These are phyloP conservation scores for Fusarium graminum DNA, from an alignment of 2,329 filamentous ascomycete species.

Conservation along the genomic window DNA sequence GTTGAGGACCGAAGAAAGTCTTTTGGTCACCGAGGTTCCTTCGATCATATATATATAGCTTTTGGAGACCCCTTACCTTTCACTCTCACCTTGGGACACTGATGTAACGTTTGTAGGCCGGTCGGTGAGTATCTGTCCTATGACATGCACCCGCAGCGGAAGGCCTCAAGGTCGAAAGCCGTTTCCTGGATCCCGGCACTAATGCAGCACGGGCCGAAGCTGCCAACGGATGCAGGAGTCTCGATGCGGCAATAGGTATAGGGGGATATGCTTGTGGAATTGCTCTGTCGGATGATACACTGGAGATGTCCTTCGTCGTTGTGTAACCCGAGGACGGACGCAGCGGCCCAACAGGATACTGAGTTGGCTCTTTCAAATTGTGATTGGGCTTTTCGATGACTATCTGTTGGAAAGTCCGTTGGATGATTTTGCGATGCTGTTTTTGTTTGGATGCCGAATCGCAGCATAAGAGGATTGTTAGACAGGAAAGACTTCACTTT, in stretches of 20 bases:
- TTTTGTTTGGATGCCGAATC: slow-evolving; percentile 5
- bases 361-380: slow-evolving; percentile 6
- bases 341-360: slow-evolving; percentile 19
- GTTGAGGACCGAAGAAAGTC: slow-evolving; percentile 1
- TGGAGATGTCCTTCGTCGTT: slow-evolving; percentile 4
- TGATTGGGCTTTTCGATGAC: slow-evolving; percentile 22
- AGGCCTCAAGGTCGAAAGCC: slow-evolving; percentile 19
- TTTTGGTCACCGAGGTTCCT: neutral
- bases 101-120: slow-evolving; percentile 21
- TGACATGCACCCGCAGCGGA: slow-evolving; percentile 16
- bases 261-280: neutral
- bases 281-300: slow-evolving; percentile 8
- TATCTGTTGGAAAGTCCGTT: slow-evolving; percentile 7
- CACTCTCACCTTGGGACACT: slow-evolving; percentile 7
- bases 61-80: slow-evolving; percentile 1
- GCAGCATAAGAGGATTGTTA: slow-evolving; percentile 5
- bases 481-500: neutral
- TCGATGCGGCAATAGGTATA: slow-evolving; percentile 16
- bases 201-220: slow-evolving; percentile 39
- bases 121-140: slow-evolving; percentile 30
- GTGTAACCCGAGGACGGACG: slow-evolving; percentile 26
- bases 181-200: slow-evolving; percentile 22
- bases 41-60: slow-evolving; percentile 9
- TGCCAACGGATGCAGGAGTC: slow-evolving; percentile 23
- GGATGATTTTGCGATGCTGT: neutral